Base-by-base conservation (phyloP, 177 flowering plant genomes). In the Vitis hybrid region DNA sequence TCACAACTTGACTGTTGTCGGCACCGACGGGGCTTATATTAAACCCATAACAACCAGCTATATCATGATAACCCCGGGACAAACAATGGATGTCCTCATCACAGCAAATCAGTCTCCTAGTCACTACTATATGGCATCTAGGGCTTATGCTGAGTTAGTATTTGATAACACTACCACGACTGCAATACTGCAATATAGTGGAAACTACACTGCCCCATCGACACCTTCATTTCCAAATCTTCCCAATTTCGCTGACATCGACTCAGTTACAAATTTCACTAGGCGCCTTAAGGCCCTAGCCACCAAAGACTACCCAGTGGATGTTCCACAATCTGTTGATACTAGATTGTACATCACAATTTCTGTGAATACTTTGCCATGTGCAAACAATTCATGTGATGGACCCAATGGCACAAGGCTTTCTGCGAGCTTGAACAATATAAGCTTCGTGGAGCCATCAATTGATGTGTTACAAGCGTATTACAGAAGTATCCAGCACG, bases 341-440 rank as follows among this genome's bases (percentile, higher is more conserved):
- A 60, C 54, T 0, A 59, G 52, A 2, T 30, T 83, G 8, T 24
- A 52, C 3, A 65, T 79, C 2, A 70, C 84, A 0, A 62, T 81
- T 1, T 68, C 87, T 1, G 56, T 82, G 2, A 78, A 78, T 57
- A 15, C 35, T 9, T 1, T 70, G 0, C 68, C 68, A 0, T 85
- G 89, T 18, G 18, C 62, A 0, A 56, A 71, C 11, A 8, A 8
- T 1, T 32, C 80, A 0, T 84, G 90, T 51, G 35, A 6, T 0
- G 87, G 89, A 1, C 81, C 86, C 1, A 1, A 66, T 46, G 78
- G 79, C 0, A 11, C 11, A 11, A 57, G 76, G 24, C 65, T 81
- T 2, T 49, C 87, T 6, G 70, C 88, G 1, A 81, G 83, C 68
- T 11, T 87, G 74, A 87, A 84, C 78, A 86, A 87, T 63, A 40